Conservation (phyloP, 2,329 filamentous ascomycete species). For the Epichloe festucae region DNA sequence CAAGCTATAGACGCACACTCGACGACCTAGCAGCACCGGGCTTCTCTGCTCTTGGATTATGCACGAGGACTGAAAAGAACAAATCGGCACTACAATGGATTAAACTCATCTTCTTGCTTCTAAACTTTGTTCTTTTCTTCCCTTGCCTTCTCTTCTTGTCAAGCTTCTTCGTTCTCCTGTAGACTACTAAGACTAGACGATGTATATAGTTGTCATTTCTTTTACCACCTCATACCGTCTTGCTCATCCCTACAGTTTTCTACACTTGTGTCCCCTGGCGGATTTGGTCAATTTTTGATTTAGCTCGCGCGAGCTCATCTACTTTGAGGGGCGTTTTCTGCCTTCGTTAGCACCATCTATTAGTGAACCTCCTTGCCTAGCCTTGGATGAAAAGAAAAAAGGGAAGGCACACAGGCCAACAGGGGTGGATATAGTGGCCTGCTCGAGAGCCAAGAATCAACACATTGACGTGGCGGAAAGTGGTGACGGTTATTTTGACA, state of each 20-base stretch:
- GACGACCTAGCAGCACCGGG: slow-evolving; percentile 3
- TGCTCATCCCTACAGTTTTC: not conserved
- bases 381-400: not conserved
- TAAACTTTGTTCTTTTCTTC: not conserved
- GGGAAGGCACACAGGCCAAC: not conserved
- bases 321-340: not conserved
- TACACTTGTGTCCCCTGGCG: not conserved
- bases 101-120: not conserved
- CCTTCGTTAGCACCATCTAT: not conserved
- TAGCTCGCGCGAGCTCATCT: not conserved
- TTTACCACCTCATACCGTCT: not conserved
- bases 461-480: not conserved
- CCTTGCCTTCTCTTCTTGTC: not conserved
- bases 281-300: not conserved
- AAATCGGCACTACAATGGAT: not conserved
- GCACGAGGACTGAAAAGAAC: not conserved
- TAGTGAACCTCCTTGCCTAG: not conserved
- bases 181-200: not conserved
- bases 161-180: not conserved
- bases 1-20: slow-evolving; percentile 13
- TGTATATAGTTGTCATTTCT: not conserved
- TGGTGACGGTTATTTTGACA: not conserved
- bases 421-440: not conserved
- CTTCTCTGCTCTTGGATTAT: not conserved
- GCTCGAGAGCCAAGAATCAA: not conserved